phyloP scores from a whole-genome alignment of 768 basidiomycete species.

The Rhodotorula toruloides region DNA sequence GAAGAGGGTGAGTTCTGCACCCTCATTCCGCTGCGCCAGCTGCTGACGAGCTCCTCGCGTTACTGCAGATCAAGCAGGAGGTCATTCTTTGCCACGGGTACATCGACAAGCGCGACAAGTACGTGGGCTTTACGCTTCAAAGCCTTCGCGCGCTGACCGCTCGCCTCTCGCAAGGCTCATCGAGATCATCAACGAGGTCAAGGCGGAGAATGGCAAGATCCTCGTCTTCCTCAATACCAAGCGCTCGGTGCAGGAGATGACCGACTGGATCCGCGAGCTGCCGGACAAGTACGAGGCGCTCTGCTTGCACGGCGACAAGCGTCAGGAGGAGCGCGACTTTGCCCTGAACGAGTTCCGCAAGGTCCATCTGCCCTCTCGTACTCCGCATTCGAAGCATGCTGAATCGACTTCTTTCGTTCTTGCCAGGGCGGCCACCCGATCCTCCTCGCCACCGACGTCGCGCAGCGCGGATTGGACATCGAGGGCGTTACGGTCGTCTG shows the following conservation, averaged over 20 bases:
- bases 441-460: slow-evolving; percentile 95
- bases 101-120: slow-evolving; percentile 80
- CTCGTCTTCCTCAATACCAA: slow-evolving; percentile 97
- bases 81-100: slow-evolving; percentile 93
- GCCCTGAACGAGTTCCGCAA: slow-evolving; percentile 89
- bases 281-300: slow-evolving; percentile 83
- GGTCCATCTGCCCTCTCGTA: neutral
- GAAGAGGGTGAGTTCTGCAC: neutral
- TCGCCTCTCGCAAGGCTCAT: slow-evolving; percentile 58
- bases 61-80: slow-evolving; percentile 86
- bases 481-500: slow-evolving; percentile 96
- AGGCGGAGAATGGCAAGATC: slow-evolving; percentile 90
- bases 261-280: slow-evolving; percentile 69
- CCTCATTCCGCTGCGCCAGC: neutral
- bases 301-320: slow-evolving; percentile 98
- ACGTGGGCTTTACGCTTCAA: neutral
- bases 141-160: neutral
- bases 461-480: slow-evolving; percentile 98
- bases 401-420: neutral
- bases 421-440: slow-evolving; percentile 59
- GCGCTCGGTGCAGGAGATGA: slow-evolving; percentile 91
- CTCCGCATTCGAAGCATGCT: neutral
- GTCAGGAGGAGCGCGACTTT: slow-evolving; percentile 98
- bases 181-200: slow-evolving; percentile 92
- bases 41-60: slow-evolving; percentile 56